Conservation (phyloP, 768 basidiomycete species). For the Suillus ampliporus region DNA sequence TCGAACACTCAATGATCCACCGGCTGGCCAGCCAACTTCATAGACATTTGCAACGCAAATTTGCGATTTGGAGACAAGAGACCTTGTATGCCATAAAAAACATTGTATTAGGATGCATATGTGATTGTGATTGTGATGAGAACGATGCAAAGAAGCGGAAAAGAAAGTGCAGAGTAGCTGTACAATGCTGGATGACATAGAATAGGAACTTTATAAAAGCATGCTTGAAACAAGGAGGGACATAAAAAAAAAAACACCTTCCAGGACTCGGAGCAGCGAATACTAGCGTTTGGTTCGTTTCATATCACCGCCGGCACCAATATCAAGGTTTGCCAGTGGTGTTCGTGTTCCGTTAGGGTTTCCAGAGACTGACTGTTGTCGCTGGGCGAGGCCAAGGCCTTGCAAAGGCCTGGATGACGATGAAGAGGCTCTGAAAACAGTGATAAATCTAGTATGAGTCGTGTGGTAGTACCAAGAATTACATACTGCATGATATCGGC, state of each 20-base stretch:
- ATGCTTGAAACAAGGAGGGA: not conserved
- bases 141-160: not conserved
- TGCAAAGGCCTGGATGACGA: constrained; percentile 31
- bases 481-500: constrained; percentile 40
- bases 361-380: constrained; percentile 25
- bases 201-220: not conserved
- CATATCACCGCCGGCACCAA: constrained; percentile 22
- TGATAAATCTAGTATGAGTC: not conserved
- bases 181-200: not conserved
- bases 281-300: constrained; percentile 50
- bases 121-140: constrained; percentile 3
- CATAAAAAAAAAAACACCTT: not conserved
- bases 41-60: too few species aligned
- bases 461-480: constrained; percentile 20
- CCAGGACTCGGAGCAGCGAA: not conserved
- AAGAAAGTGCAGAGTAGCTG: not conserved
- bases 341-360: constrained; percentile 21
- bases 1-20: too few species aligned
- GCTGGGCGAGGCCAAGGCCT: constrained; percentile 48
- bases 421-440: constrained; percentile 23
- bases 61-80: not conserved
- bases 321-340: constrained; percentile 42
- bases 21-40: too few species aligned
- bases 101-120: not conserved
- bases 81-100: not conserved